These are phyloP conservation scores for Mycena floridula DNA, from an alignment of 768 basidiomycete genomes.

Conservation along the genomic window DNA sequence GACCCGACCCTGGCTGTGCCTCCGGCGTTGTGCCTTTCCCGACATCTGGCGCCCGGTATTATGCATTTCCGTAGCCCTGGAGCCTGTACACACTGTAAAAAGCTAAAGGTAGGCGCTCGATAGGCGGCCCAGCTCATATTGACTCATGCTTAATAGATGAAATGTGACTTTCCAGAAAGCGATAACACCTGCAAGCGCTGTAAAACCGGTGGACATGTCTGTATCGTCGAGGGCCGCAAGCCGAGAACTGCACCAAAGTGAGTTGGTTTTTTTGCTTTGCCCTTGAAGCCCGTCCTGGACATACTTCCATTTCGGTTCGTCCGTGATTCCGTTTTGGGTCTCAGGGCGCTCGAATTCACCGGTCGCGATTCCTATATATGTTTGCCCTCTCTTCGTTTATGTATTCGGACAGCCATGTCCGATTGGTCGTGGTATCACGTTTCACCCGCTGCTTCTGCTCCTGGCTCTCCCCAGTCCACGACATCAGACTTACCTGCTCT, in stretches of 20 bases:
- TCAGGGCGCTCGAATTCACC: background rate
- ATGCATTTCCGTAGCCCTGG: slow-evolving; percentile 47
- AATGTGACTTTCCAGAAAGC: slow-evolving; percentile 71
- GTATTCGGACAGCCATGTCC: background rate
- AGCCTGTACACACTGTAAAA: slow-evolving; percentile 83
- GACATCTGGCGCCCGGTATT: slow-evolving; percentile 2
- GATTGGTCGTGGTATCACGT: background rate
- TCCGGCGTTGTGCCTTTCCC: slow-evolving; percentile 6
- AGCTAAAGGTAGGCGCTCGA: slow-evolving; percentile 62
- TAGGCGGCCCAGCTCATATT: slow-evolving; percentile 2
- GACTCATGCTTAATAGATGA: slow-evolving; percentile 54
- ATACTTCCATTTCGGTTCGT: background rate
- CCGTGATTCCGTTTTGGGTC: slow-evolving; percentile 5
- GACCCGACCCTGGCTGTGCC: slow-evolving; percentile 2
- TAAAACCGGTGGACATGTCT: slow-evolving; percentile 63
- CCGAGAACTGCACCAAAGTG: slow-evolving; percentile 76
- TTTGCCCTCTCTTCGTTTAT: background rate
- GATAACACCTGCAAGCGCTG: slow-evolving; percentile 79
- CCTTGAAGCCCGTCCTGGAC: background rate
- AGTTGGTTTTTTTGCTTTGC: slow-evolving; percentile 28
- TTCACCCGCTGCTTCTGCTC: slow-evolving; percentile 17
- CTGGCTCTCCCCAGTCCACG: slow-evolving; percentile 21
- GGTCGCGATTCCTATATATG: background rate
- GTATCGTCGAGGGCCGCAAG: slow-evolving; percentile 81
- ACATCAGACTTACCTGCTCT: slow-evolving; percentile 33